Conservation (phyloP, 2,329 filamentous ascomycete species). For the Diaporthe ampelina region DNA sequence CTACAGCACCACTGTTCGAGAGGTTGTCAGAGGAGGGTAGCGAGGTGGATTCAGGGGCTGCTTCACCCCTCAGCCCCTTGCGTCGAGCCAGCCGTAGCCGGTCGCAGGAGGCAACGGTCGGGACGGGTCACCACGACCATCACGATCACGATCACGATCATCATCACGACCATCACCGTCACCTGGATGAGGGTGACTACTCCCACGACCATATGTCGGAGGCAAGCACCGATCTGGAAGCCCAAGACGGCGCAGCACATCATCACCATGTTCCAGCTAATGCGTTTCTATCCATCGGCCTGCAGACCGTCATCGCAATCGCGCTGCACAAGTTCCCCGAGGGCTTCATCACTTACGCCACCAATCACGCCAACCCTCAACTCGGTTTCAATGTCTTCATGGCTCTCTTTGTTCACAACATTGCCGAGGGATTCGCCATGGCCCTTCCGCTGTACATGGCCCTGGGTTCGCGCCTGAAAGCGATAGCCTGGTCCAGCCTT, state of each 20-base stretch:
- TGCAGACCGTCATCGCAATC: constrained; percentile 96
- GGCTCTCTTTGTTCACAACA: constrained; percentile 97
- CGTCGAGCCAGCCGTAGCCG: constrained; percentile 19
- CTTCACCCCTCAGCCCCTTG: constrained; percentile 34
- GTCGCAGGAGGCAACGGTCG: constrained; percentile 20
- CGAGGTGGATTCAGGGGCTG: constrained; percentile 35
- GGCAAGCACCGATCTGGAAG: constrained; percentile 58
- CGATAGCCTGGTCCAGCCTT: constrained; percentile 86
- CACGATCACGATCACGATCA: constrained; percentile 35
- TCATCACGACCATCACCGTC: constrained; percentile 30
- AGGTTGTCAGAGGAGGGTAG: constrained; percentile 47
- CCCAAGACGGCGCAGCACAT: constrained; percentile 62
- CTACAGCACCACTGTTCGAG: constrained; percentile 54
- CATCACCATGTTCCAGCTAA: constrained; percentile 97
- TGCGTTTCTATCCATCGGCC: constrained; percentile 92
- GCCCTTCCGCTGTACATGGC: constrained; percentile 94
- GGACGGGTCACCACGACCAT: not conserved
- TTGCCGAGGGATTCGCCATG: constrained; percentile 96
- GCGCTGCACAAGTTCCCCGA: constrained; percentile 96
- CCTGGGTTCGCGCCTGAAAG: constrained; percentile 81
- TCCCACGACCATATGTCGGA: constrained; percentile 48
- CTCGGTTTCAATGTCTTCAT: constrained; percentile 95
- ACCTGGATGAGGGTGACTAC: constrained; percentile 45
- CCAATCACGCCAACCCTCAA: constrained; percentile 92
- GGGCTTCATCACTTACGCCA: constrained; percentile 91